Conservation (phyloP, 2,329 filamentous ascomycete genomes). For the Fusarium tuaranense region DNA sequence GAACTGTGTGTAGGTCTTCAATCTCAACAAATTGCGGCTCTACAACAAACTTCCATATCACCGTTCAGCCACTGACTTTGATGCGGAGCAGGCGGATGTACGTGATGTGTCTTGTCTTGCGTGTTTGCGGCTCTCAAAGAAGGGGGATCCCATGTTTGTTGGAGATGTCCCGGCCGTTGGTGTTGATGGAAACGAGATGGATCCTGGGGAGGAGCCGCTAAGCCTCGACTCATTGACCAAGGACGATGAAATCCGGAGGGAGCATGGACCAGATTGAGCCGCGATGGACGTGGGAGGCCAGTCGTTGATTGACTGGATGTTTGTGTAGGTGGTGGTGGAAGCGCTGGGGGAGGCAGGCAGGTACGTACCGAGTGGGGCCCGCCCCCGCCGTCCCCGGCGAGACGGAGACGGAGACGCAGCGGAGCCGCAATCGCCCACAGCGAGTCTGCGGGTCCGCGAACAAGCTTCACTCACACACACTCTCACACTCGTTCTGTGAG, state of each 20-base stretch:
- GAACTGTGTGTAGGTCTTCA: conserved; percentile 16
- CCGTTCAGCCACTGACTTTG: conserved; percentile 21
- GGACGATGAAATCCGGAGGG: conserved; percentile 1
- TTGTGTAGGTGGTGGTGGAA: conserved; percentile 5
- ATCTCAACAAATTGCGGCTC: conserved; percentile 40
- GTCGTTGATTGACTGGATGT: not conserved
- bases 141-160: conserved; percentile 6
- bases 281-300: not conserved
- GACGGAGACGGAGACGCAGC: conserved; percentile 44
- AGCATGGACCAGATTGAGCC: conserved; percentile 6
- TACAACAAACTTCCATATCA: conserved; percentile 24
- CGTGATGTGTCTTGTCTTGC: not conserved
- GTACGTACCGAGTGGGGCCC: conserved; percentile 19
- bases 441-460: conserved; percentile 44
- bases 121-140: conserved; percentile 12
- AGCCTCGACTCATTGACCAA: not conserved
- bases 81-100: not conserved
- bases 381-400: conserved; percentile 35
- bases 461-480: conserved; percentile 6
- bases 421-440: conserved; percentile 43
- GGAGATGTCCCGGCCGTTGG: not conserved
- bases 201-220: not conserved
- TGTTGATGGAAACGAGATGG: not conserved
- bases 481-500: not conserved
- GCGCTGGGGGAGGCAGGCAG: conserved; percentile 9